phyloP scores from a whole-genome alignment of 2,329 filamentous ascomycete genomes.

The Ophiostoma australiae region DNA sequence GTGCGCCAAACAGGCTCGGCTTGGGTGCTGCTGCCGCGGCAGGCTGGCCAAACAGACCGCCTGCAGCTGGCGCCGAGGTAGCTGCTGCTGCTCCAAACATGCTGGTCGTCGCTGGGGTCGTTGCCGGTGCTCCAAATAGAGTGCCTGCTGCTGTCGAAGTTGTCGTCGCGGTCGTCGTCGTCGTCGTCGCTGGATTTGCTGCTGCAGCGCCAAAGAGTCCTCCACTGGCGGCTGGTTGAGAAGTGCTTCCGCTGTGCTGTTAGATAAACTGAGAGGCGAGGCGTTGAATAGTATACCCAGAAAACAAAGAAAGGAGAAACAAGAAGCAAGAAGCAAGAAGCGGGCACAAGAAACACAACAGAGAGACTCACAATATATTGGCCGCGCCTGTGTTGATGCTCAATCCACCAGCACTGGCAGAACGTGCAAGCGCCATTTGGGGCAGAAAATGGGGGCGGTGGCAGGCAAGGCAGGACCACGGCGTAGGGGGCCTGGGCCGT shows the following conservation, averaged over 20 bases:
- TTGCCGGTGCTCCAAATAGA: constrained; percentile 32
- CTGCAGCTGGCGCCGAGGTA: not conserved
- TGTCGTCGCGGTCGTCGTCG: constrained; percentile 7
- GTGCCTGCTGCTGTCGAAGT: constrained; percentile 23
- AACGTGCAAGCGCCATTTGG: constrained; percentile 50
- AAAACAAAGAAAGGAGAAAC: not conserved
- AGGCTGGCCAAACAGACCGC: constrained; percentile 25
- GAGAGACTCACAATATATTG: constrained; percentile 47
- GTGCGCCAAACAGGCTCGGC: constrained; percentile 20
- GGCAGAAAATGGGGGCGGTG: constrained; percentile 7
- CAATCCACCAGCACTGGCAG: constrained; percentile 55
- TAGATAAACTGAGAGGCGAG: not conserved
- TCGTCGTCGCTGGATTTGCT: constrained; percentile 8
- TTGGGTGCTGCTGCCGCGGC: constrained; percentile 18
- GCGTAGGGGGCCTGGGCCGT: not conserved
- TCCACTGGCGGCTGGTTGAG: constrained; percentile 30
- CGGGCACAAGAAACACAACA: not conserved
- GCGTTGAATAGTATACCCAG: not conserved
- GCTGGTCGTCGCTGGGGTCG: constrained; percentile 25
- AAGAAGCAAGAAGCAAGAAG: not conserved
- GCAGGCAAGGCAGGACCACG: not conserved
- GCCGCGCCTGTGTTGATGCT: constrained; percentile 60
- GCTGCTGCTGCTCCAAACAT: constrained; percentile 16
- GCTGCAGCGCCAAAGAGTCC: constrained; percentile 15
- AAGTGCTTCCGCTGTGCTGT: constrained; percentile 24